phyloP scores from a whole-genome alignment of 179 eudicot species.

The Carnegiea gigantea region DNA sequence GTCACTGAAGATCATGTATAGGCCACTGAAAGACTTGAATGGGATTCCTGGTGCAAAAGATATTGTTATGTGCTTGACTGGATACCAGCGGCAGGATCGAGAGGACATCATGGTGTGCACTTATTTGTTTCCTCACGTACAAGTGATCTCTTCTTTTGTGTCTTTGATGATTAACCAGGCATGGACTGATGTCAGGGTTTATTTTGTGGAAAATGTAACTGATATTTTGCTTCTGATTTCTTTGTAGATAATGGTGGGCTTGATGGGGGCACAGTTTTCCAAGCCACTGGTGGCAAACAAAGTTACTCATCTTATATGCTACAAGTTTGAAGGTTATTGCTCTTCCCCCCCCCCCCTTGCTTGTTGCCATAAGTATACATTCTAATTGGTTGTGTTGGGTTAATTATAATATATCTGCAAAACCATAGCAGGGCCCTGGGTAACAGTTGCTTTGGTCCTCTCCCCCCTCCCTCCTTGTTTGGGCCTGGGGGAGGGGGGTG shows the following conservation, averaged over 20 bases:
- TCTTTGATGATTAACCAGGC: background rate
- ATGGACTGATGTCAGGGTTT: background rate
- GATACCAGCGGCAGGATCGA: constrained; percentile 69
- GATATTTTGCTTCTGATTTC: constrained; percentile 7
- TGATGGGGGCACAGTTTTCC: constrained; percentile 87
- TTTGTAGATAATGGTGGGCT: constrained; percentile 59
- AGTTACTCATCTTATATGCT: constrained; percentile 93
- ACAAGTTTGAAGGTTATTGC: constrained; percentile 80
- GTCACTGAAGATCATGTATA: constrained; percentile 61
- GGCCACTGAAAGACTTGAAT: constrained; percentile 59
- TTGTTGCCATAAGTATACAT: background rate
- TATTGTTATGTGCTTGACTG: constrained; percentile 77
- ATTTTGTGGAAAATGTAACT: constrained; percentile 3
- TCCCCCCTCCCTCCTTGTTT: background rate
- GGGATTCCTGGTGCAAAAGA: constrained; percentile 84
- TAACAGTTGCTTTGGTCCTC: background rate
- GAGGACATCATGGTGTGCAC: constrained; percentile 74
- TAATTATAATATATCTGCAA: background rate
- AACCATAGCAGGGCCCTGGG: background rate
- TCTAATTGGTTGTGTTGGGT: background rate
- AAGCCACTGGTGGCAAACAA: constrained; percentile 71
- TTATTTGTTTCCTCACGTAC: background rate
- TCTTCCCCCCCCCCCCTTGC: background rate
- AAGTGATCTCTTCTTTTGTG: background rate
- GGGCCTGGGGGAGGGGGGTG: background rate